Base-by-base conservation (phyloP, 2,329 filamentous ascomycete genomes). In the Dactylella cylindrospora region DNA sequence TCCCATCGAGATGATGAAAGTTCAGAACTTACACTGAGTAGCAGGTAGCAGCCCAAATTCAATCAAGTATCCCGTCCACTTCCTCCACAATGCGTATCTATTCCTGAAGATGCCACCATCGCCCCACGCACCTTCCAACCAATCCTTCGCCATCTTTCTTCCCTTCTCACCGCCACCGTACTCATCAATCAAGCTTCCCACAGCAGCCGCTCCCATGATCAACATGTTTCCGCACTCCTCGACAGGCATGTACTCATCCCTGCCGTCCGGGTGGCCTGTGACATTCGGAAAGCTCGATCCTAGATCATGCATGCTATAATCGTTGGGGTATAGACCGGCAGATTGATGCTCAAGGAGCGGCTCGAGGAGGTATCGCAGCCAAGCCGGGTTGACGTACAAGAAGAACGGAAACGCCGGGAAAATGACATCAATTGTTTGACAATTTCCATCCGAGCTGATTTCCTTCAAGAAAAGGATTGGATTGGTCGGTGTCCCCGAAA, bases 351-450 rank as follows among this genome's bases (percentile, higher is more conserved):
- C 88, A 46, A 93, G 79, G 19, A 91, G 76, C 4, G 88, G 88
- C 71, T 91, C 86, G 3, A 93, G 76, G 2, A 91, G 76, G 69
- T 90, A 90, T 1, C 83, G 85, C 53, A 90, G 75, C 86, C 87
- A 91, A 57, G 81, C 78, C 2, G 88, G 88, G 67, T 90, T 90
- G 13, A 87, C 90, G 70, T 91, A 93, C 15, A 91, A 72, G 76
- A 91, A 91, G 77, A 91, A 93, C 0, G 88, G 87, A 73, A 89
- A 90, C 0, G 87, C 80, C 0, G 88, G 88, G 75, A 90, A 93
- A 68, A 94, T 91, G 53, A 94, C 86, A 74, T 91, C 87, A 8
- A 93, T 85, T 0, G 88, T 93, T 70, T 93, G 88, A 72, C 84
- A 84, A 69, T 94, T 91, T 3, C 88, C 88, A 68, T 91, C 86